Evolutionary conservation across 2,329 filamentous ascomycete genomes (phyloP).

Genomic region (Talaromyces amestolkiae): DNA sequence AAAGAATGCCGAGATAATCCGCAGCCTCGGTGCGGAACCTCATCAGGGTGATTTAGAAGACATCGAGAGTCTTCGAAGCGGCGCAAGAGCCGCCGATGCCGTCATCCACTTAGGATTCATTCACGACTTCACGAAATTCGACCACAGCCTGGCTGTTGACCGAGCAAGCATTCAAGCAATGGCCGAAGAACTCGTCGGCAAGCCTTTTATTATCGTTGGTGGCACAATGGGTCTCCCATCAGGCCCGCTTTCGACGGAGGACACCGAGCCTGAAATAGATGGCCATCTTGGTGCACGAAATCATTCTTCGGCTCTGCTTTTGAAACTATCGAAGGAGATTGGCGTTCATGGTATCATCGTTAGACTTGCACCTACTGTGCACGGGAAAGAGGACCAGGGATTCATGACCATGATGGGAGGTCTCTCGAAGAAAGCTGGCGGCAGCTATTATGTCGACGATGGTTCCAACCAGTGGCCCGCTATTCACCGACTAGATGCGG

Average conservation of each 20-base stretch:
- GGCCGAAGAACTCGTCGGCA: conserved; percentile 32
- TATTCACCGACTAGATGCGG: conserved; percentile 41
- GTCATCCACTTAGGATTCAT: conserved; percentile 46
- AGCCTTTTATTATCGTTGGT: conserved; percentile 38
- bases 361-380: conserved; percentile 41
- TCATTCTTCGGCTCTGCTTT: conserved; percentile 23
- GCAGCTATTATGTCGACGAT: conserved; percentile 36
- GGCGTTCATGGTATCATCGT: conserved; percentile 37
- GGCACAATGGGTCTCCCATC: conserved; percentile 35
- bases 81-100: conserved; percentile 35
- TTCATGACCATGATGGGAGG: conserved; percentile 32
- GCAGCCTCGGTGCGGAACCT: conserved; percentile 32
- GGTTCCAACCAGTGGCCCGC: conserved; percentile 40
- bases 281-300: conserved; percentile 24
- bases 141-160: conserved; percentile 30
- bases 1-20: conserved; percentile 29
- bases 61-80: conserved; percentile 32
- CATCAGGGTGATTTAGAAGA: conserved; percentile 39
- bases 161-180: conserved; percentile 39
- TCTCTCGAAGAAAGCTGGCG: conserved; percentile 31
- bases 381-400: conserved; percentile 35
- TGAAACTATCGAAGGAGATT: conserved; percentile 26
- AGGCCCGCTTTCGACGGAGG: conserved; percentile 32
- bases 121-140: conserved; percentile 41
- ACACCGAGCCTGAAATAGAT: conserved; percentile 23